A percentile compares a stretch with the other conserved stretches of the same genome.
Evolutionary conservation across 805 yeast species (phyloP).

Genomic region (Saturnispora saitoi): DNA sequence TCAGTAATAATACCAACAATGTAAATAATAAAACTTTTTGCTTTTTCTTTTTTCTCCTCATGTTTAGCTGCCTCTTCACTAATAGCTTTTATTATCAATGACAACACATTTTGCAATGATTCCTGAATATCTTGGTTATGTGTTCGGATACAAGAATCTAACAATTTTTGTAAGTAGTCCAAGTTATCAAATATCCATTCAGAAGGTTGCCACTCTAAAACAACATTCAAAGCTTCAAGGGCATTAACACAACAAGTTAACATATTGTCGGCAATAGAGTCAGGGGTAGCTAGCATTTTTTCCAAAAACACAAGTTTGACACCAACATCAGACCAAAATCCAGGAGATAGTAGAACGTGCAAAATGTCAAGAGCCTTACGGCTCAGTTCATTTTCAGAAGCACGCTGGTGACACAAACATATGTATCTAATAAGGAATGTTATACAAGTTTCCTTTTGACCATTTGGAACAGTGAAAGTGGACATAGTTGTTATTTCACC

Average conservation of each 20-base stretch:
- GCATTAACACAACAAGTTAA: constrained; percentile 84
- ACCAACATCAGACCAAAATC: constrained; percentile 82
- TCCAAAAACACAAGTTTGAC: constrained; percentile 84
- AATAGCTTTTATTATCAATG: constrained; percentile 61
- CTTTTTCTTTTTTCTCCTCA: constrained; percentile 36
- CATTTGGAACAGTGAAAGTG: constrained; percentile 55
- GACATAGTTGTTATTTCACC: not conserved
- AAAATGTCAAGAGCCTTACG: constrained; percentile 73
- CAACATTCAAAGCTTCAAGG: constrained; percentile 76
- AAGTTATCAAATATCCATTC: constrained; percentile 75
- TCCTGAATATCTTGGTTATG: constrained; percentile 85
- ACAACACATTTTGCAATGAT: constrained; percentile 65
- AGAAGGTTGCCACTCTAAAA: constrained; percentile 65
- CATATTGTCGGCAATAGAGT: constrained; percentile 57
- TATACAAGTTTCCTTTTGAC: constrained; percentile 81
- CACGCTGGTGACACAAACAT: constrained; percentile 77
- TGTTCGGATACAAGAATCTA: constrained; percentile 74
- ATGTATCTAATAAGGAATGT: constrained; percentile 82
- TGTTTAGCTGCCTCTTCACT: constrained; percentile 39
- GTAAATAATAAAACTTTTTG: constrained; percentile 50
- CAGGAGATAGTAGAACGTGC: constrained; percentile 60
- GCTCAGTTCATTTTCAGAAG: constrained; percentile 76
- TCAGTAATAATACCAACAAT: constrained; percentile 67
- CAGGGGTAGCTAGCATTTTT: constrained; percentile 72
- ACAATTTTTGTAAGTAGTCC: constrained; percentile 55